Base-by-base conservation (phyloP, 2,329 filamentous ascomycete species). In the Zalaria sp. region DNA sequence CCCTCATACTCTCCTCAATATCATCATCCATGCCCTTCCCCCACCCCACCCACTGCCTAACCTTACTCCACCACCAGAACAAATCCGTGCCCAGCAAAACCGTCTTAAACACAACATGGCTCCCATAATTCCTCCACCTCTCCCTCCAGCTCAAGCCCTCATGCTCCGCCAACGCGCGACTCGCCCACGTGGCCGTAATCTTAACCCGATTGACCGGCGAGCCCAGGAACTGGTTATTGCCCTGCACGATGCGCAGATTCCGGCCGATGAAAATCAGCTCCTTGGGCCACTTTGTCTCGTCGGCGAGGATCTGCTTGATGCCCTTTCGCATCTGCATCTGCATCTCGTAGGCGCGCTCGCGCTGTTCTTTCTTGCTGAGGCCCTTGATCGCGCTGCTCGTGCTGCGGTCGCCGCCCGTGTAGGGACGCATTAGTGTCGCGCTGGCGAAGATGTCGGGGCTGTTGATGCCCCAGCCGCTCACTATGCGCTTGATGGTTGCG, bases 21-120 rank as follows among this genome's bases (percentile, higher is more conserved):
- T 89, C 86, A 56, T 95, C 89, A 58, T 96, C 91, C 83, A 96
- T 91, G 0, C 88, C 88, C 6, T 78, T 72, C 0, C 88, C 86
- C 3, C 79, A 61, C 0, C 84, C 83, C 8, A 95, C 56, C 57
- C 75, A 73, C 64, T 96, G 88, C 50, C 77, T 73, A 5, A 93
- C 39, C 64, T 83, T 84, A 52, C 78, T 81, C 51, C 81, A 82
- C 59, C 83, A 93, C 59, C 94, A 98, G 7, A 81, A 75, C 0
- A 93, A 56, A 60, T 96, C 91, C 10, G 79, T 83, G 4, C 75
- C 69, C 10, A 85, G 65, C 51, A 98, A 60, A 31, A 94, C 83
- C 1, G 78, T 59, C 51, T 79, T 77, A 65, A 96, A 96, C n/a
- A 93, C 52, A 18, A 93, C 41, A 63, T 96, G 89, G 25, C 76